phyloP scores from a whole-genome alignment of 805 yeast genomes.

The Teunomyces aglyptinius region DNA sequence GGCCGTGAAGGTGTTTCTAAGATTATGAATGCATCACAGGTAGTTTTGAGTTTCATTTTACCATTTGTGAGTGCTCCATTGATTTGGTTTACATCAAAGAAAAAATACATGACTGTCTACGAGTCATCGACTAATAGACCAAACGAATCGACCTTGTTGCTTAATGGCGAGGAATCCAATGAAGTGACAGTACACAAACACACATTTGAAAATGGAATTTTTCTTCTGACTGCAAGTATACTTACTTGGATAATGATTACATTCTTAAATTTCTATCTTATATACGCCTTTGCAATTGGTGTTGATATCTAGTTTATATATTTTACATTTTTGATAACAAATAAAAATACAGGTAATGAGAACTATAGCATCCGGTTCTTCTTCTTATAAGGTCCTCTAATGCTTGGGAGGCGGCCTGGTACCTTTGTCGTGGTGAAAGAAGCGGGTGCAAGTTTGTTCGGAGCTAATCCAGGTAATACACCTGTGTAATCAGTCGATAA shows the following conservation, averaged over 20 bases:
- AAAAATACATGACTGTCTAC: constrained; percentile 40
- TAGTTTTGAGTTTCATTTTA: constrained; percentile 41
- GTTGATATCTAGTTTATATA: constrained; percentile 28
- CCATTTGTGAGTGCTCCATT: constrained; percentile 46
- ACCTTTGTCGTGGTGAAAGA: constrained; percentile 3
- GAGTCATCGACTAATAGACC: constrained; percentile 14
- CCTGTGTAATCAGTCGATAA: constrained; percentile 75
- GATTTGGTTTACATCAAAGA: constrained; percentile 42
- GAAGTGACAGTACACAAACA: constrained; percentile 14
- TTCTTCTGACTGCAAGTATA: constrained; percentile 32
- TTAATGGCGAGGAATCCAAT: constrained; percentile 4
- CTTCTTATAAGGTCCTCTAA: constrained; percentile 40
- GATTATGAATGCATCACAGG: constrained; percentile 46
- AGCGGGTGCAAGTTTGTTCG: constrained; percentile 13
- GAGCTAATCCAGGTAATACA: constrained; percentile 63
- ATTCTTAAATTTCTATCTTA: constrained; percentile 39
- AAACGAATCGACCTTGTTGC: constrained; percentile 12
- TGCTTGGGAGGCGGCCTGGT: constrained; percentile 33
- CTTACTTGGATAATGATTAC: constrained; percentile 41
- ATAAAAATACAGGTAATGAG: background rate
- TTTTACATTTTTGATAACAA: constrained; percentile 2
- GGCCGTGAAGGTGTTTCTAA: constrained; percentile 46
- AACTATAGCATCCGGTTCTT: constrained; percentile 17
- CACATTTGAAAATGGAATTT: constrained; percentile 40
- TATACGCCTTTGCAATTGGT: constrained; percentile 41